phyloP scores from a whole-genome alignment of 1,284 basidiomycete species.

The Fomitiporia mediterranea region DNA sequence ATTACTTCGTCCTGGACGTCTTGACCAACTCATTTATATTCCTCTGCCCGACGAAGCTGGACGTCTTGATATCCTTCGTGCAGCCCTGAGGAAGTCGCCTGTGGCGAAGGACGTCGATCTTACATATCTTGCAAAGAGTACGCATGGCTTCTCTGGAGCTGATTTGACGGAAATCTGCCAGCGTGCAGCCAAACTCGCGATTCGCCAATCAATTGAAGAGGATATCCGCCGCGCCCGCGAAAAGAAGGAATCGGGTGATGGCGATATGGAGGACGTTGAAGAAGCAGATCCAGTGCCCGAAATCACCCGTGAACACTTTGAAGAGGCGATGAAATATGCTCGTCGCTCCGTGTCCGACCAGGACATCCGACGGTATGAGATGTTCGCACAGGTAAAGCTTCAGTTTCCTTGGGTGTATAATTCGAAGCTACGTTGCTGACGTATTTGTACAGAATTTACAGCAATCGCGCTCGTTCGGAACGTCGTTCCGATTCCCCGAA shows the following conservation, averaged over 20 bases:
- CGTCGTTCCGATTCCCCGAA: constrained; percentile 97
- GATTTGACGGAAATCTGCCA: constrained; percentile 99
- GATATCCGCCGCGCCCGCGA: constrained; percentile 84
- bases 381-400: constrained; percentile 74
- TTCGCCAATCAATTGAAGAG: constrained; percentile 91
- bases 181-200: constrained; percentile 94
- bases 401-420: constrained; percentile 13
- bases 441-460: constrained; percentile 64
- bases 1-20: constrained; percentile 95
- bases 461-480: constrained; percentile 84
- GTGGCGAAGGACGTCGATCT: constrained; percentile 86
- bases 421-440: constrained; percentile 11
- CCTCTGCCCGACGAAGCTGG: constrained; percentile 92
- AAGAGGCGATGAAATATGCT: constrained; percentile 95
- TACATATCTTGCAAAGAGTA: constrained; percentile 84
- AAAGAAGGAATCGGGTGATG: constrained; percentile 66
- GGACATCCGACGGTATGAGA: constrained; percentile 93
- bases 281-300: constrained; percentile 95
- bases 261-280: constrained; percentile 71
- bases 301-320: constrained; percentile 94
- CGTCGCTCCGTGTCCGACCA: constrained; percentile 90
- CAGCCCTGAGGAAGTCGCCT: constrained; percentile 91
- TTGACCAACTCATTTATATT: constrained; percentile 94
- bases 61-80: constrained; percentile 88
- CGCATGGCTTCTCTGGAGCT: constrained; percentile 98